Conservation (phyloP, 805 yeast genomes). For the Wickerhamiella allomyrinae region DNA sequence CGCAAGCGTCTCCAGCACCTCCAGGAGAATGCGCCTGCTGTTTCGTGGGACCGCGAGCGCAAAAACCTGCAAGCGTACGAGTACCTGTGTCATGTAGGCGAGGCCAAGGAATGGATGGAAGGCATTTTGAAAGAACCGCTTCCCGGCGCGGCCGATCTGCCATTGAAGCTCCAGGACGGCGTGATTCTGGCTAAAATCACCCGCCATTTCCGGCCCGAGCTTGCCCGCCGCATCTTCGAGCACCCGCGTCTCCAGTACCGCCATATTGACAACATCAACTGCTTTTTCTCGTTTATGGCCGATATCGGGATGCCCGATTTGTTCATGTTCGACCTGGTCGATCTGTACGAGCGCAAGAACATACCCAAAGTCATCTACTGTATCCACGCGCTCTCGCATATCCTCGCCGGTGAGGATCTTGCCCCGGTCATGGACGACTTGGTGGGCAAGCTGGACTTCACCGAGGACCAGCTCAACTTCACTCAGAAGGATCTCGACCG, state of each 20-base stretch:
- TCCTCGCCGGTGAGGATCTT: slow-evolving; percentile 41
- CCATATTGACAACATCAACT: slow-evolving; percentile 84
- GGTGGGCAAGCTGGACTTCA: slow-evolving; percentile 47
- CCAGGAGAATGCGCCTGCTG: slow-evolving; percentile 19
- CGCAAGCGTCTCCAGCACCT: slow-evolving; percentile 23
- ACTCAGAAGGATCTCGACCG: slow-evolving; percentile 52
- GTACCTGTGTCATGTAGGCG: slow-evolving; percentile 64
- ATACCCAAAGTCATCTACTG: slow-evolving; percentile 91
- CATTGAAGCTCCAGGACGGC: slow-evolving; percentile 67
- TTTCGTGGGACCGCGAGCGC: slow-evolving; percentile 28
- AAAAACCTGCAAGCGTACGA: slow-evolving; percentile 46
- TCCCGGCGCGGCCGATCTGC: slow-evolving; percentile 43
- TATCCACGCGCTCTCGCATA: slow-evolving; percentile 71
- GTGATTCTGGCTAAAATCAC: slow-evolving; percentile 71
- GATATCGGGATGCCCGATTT: slow-evolving; percentile 68
- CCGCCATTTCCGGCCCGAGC: slow-evolving; percentile 51
- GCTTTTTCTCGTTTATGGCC: slow-evolving; percentile 55
- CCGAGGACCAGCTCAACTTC: slow-evolving; percentile 50
- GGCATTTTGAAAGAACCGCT: slow-evolving; percentile 42
- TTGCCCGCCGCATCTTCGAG: slow-evolving; percentile 39
- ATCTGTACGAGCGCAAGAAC: slow-evolving; percentile 80
- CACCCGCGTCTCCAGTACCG: slow-evolving; percentile 63
- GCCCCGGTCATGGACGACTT: slow-evolving; percentile 50
- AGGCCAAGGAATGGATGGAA: slow-evolving; percentile 74
- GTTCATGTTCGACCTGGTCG: slow-evolving; percentile 83